Evolutionary conservation across 2,329 filamentous ascomycete genomes (phyloP).

Genomic region (Aspergillus pseudoviridinutans): DNA sequence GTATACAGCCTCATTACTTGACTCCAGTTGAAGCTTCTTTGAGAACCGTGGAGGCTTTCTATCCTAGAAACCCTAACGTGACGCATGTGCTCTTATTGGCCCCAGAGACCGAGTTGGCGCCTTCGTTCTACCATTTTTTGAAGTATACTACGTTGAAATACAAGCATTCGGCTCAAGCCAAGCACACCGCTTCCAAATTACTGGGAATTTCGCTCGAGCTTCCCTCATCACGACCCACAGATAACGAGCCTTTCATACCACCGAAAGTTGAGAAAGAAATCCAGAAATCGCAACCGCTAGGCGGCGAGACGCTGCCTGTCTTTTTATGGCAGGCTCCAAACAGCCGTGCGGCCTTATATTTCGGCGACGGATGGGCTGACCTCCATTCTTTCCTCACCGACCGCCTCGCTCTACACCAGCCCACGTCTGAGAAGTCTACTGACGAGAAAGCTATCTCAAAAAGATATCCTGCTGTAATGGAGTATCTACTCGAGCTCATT

Average conservation of each 20-base stretch:
- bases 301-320: conserved; percentile 43
- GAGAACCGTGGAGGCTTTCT: conserved; percentile 82
- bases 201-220: conserved; percentile 78
- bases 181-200: conserved; percentile 51
- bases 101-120: conserved; percentile 72
- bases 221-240: conserved; percentile 57
- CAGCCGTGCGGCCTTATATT: conserved; percentile 75
- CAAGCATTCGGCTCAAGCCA: conserved; percentile 58
- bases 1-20: conserved; percentile 59
- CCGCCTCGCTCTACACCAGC: conserved; percentile 45
- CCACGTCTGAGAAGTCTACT: conserved; percentile 11
- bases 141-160: conserved; percentile 76
- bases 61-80: conserved; percentile 60
- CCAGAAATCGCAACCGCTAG: conserved; percentile 4
- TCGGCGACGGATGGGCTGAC: conserved; percentile 82
- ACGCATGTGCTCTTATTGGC: conserved; percentile 83
- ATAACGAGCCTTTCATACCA: conserved; percentile 51
- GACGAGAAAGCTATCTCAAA: conserved; percentile 59
- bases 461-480: conserved; percentile 70
- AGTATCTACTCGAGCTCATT: conserved; percentile 72
- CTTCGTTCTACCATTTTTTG: conserved; percentile 80
- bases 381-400: conserved; percentile 74
- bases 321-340: conserved; percentile 85
- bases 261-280: conserved; percentile 29
- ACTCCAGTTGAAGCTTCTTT: conserved; percentile 68